Evolutionary conservation across 352 stramenopile genomes (phyloP).

Genomic region (Globisporangium lucens): DNA sequence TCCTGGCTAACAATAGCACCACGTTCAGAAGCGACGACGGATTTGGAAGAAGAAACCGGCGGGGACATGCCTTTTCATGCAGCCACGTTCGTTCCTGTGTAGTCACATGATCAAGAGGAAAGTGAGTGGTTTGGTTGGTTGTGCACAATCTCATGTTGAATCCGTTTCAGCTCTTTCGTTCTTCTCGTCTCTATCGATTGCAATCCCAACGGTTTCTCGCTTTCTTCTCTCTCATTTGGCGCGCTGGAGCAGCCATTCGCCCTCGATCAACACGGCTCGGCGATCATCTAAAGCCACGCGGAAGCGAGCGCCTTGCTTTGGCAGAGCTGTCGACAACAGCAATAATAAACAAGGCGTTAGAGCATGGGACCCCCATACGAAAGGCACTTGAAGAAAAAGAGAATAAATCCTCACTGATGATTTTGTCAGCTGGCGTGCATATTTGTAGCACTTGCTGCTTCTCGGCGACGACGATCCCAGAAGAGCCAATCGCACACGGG

Average conservation of each 20-base stretch:
- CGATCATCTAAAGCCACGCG: conserved; percentile 32
- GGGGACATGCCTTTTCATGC: not conserved
- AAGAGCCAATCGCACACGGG: conserved; percentile 46
- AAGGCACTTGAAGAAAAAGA: not conserved
- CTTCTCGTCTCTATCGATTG: not conserved
- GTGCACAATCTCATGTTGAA: not conserved
- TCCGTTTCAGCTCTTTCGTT: not conserved
- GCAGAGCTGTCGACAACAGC: conserved; percentile 30
- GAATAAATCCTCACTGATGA: conserved; percentile 44
- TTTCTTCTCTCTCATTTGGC: not conserved
- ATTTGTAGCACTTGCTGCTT: conserved; percentile 59
- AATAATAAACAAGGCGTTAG: conserved; percentile 4
- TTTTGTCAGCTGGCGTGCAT: conserved; percentile 27
- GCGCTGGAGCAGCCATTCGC: conserved; percentile 37
- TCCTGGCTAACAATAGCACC: not conserved
- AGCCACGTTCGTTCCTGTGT: not conserved
- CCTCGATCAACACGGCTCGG: conserved; percentile 42
- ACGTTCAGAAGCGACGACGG: not conserved
- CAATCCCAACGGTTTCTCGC: not conserved
- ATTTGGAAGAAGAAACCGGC: not conserved
- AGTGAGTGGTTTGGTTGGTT: not conserved
- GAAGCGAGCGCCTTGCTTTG: conserved; percentile 43
- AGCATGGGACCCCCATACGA: not conserved
- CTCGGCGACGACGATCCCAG: conserved; percentile 64
- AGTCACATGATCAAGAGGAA: not conserved